Evolutionary conservation across 2,329 filamentous ascomycete species (phyloP).

Genomic region (Fusarium longipes): DNA sequence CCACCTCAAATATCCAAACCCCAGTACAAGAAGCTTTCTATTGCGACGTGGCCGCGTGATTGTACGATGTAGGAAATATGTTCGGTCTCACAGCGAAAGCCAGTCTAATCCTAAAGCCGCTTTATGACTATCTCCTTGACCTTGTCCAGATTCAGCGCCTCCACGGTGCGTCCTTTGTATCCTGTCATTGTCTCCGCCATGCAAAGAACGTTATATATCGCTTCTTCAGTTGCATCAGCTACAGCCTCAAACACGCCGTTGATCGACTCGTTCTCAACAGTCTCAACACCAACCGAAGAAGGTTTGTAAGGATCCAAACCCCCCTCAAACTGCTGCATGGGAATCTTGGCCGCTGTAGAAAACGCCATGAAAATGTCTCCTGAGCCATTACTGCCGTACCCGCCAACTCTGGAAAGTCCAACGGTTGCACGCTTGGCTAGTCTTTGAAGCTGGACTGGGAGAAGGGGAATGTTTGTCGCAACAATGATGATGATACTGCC

Average conservation of each 20-base stretch:
- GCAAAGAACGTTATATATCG: conserved; percentile 72
- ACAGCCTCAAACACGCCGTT: conserved; percentile 71
- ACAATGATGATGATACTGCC: conserved; percentile 53
- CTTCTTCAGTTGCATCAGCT: conserved; percentile 72
- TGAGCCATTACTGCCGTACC: conserved; percentile 69
- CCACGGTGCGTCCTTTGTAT: conserved; percentile 60
- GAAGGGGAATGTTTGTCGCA: conserved; percentile 49
- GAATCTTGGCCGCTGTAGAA: conserved; percentile 67
- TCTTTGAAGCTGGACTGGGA: conserved; percentile 53
- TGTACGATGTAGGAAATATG: background rate
- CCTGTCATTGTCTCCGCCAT: conserved; percentile 70
- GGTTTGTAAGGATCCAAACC: conserved; percentile 56
- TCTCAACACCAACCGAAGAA: conserved; percentile 13
- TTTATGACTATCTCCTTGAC: conserved; percentile 60
- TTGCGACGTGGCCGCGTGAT: background rate
- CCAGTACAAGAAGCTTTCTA: background rate
- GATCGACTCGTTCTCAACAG: conserved; percentile 67
- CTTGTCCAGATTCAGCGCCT: conserved; percentile 61
- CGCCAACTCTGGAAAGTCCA: conserved; percentile 69
- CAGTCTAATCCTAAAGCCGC: background rate
- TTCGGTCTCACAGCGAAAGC: background rate
- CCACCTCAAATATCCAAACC: no score
- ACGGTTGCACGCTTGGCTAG: conserved; percentile 71
- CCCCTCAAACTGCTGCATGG: conserved; percentile 49
- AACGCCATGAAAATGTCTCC: conserved; percentile 77